Evolutionary conservation across 2,329 filamentous ascomycete genomes (phyloP), one percentile per base, ranked within the genome.

Genomic region (Epichloe hybrida): DNA sequence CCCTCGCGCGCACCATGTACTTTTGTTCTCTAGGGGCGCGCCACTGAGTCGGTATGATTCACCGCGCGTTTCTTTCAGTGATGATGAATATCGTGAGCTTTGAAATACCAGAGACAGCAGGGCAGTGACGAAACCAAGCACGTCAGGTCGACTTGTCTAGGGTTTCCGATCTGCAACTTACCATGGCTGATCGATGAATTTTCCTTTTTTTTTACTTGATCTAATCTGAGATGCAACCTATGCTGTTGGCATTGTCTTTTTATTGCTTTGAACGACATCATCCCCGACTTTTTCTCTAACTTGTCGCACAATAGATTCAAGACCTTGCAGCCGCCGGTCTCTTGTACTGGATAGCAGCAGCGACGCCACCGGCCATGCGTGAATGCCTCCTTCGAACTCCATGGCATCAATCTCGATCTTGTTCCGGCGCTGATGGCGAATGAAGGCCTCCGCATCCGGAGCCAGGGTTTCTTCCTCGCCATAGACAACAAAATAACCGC

Each of bases 291-390:
- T 59, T 41, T 55, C 60, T 62, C 66, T 69, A 59, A 71, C 65
- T 46, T 69, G 65, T 31, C 58, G 59, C 39, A 66, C 63, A 53
- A 69, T 63, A 58, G 66, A 61, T 56, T 66, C 66, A 55, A 84
- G 61, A 3, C 80, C 79, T 54, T 72, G 71, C 50, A 77, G 62
- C 50, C 80, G 72, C 59, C 72, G 67, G 36, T 72, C 66, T n/a
- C 63, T 61, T 27, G 70, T 70, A 45, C 66, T 69, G 43, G 75
- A 73, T 31, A 81, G 62, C 59, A 80, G 79, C n/a, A 80, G 59
- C 45, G 73, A 73, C 9, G 83, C 84, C 20, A 94, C 83, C 0
- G 87, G 86, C 88, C 88, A 94, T 11, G 83, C 87, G 65, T 94
- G 88, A 52, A 93, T 82, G 3, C 80, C 82, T 13, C 79, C 83